Evolutionary conservation across 257 asterid genomes (phyloP).

Genomic region (Solanum pimpinellifolium): DNA sequence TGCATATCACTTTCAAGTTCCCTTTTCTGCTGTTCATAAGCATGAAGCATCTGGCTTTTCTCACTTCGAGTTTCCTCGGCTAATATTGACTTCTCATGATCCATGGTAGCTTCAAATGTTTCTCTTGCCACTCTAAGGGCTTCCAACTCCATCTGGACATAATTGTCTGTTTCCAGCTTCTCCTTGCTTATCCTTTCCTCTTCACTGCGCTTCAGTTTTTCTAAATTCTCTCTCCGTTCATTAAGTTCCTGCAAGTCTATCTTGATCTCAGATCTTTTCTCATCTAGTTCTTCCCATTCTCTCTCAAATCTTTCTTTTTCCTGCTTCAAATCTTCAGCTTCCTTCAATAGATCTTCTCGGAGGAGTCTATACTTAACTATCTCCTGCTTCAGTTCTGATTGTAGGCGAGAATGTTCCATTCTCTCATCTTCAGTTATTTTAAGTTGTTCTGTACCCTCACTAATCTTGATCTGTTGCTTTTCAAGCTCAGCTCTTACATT

Average conservation of each 20-base stretch:
- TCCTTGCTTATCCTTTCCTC: conserved; percentile 61
- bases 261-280: conserved; percentile 44
- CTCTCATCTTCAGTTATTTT: conserved; percentile 85
- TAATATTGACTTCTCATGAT: conserved; percentile 55
- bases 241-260: conserved; percentile 52
- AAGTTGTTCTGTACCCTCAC: conserved; percentile 58
- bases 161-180: conserved; percentile 58
- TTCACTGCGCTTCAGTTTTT: conserved; percentile 46
- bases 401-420: conserved; percentile 54
- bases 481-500: conserved; percentile 44
- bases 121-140: conserved; percentile 60
- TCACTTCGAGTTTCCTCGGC: conserved; percentile 48
- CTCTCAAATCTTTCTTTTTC: conserved; percentile 85
- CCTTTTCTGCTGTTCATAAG: conserved; percentile 55
- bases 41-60: conserved; percentile 48
- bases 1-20: conserved; percentile 58
- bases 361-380: conserved; percentile 63
- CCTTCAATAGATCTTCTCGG: conserved; percentile 55
- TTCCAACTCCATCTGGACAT: conserved; percentile 63
- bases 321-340: conserved; percentile 67
- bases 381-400: conserved; percentile 74
- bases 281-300: conserved; percentile 95
- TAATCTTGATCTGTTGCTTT: conserved; percentile 38
- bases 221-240: conserved; percentile 37
- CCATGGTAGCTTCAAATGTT: conserved; percentile 70